Conservation (phyloP, 1,284 basidiomycete species). For the Cryptococcus sp. region DNA sequence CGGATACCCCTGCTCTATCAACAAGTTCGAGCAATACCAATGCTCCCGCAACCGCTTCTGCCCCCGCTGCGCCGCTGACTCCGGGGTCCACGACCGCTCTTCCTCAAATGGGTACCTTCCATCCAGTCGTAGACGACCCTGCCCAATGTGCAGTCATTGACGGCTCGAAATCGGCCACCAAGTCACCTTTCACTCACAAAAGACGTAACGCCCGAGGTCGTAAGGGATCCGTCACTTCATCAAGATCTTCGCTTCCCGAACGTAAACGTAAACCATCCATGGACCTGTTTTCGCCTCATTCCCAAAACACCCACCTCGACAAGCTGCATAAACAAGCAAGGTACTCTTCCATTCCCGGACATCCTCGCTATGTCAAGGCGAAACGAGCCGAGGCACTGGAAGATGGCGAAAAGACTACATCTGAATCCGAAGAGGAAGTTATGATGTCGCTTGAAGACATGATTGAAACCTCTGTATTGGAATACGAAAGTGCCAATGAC, state of each 20-base stretch:
- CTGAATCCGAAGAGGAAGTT: constrained; percentile 17
- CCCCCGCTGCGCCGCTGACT: not conserved
- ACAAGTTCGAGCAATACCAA: constrained; percentile 14
- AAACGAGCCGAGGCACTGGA: constrained; percentile 23
- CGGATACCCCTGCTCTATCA: constrained; percentile 20
- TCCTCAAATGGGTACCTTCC: constrained; percentile 41
- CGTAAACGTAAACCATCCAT: constrained; percentile 26
- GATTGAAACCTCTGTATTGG: constrained; percentile 33
- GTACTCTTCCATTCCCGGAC: constrained; percentile 46
- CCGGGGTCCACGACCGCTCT: not conserved
- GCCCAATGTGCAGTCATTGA: constrained; percentile 44
- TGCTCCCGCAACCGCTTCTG: constrained; percentile 6
- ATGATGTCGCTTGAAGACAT: constrained; percentile 42
- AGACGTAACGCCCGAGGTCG: constrained; percentile 21
- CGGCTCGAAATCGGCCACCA: constrained; percentile 37
- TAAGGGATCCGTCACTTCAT: constrained; percentile 25
- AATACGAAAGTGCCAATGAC: constrained; percentile 15
- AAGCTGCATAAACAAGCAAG: constrained; percentile 25
- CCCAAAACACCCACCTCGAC: constrained; percentile 1
- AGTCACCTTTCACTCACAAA: constrained; percentile 43
- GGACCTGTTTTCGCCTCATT: constrained; percentile 26
- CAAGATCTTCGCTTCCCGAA: constrained; percentile 6
- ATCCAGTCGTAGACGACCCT: constrained; percentile 31
- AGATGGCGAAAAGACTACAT: constrained; percentile 28
- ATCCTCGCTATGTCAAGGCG: constrained; percentile 40